A percentile compares a stretch with the other conserved stretches of the same genome.
Evolutionary conservation across 2,329 filamentous ascomycete genomes (phyloP).

Genomic region (Alternaria burnsii): DNA sequence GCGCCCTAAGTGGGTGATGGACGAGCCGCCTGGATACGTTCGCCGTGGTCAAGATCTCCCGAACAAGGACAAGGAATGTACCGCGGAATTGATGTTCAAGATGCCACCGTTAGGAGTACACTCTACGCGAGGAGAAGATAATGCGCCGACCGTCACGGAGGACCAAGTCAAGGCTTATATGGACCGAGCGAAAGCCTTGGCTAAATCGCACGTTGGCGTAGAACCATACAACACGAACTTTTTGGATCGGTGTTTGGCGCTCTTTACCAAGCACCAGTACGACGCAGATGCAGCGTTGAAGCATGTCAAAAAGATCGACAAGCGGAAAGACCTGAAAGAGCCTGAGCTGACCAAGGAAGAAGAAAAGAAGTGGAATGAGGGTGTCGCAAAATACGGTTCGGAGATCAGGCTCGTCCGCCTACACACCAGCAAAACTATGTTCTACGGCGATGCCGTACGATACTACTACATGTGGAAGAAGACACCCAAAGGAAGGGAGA

Average conservation of each 20-base stretch:
- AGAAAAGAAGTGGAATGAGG: slow-evolving; percentile 90
- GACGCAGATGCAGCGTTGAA: slow-evolving; percentile 75
- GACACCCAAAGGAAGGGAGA: slow-evolving; percentile 79
- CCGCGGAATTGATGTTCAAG: slow-evolving; percentile 79
- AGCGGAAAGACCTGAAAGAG: slow-evolving; percentile 78
- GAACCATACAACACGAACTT: slow-evolving; percentile 83
- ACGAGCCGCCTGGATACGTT: slow-evolving; percentile 87
- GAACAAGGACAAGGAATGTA: slow-evolving; percentile 76
- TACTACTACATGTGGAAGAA: slow-evolving; percentile 99
- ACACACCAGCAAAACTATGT: slow-evolving; percentile 80
- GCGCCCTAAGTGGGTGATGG: slow-evolving; percentile 91
- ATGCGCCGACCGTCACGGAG: slow-evolving; percentile 56
- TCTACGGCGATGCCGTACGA: slow-evolving; percentile 81
- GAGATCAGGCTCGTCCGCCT: slow-evolving; percentile 84
- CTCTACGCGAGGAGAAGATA: slow-evolving; percentile 57
- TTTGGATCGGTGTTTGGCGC: slow-evolving; percentile 80
- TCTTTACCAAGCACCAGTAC: slow-evolving; percentile 76
- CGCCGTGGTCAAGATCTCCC: slow-evolving; percentile 81
- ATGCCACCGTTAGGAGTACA: slow-evolving; percentile 67
- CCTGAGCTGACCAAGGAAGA: slow-evolving; percentile 81
- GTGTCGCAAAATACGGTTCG: slow-evolving; percentile 86
- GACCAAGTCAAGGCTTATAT: slow-evolving; percentile 80
- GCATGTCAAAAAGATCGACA: slow-evolving; percentile 72
- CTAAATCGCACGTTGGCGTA: slow-evolving; percentile 70
- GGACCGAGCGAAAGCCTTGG: slow-evolving; percentile 70